Base-by-base conservation (phyloP, 768 basidiomycete genomes). In the Hypholoma sublateritium region DNA sequence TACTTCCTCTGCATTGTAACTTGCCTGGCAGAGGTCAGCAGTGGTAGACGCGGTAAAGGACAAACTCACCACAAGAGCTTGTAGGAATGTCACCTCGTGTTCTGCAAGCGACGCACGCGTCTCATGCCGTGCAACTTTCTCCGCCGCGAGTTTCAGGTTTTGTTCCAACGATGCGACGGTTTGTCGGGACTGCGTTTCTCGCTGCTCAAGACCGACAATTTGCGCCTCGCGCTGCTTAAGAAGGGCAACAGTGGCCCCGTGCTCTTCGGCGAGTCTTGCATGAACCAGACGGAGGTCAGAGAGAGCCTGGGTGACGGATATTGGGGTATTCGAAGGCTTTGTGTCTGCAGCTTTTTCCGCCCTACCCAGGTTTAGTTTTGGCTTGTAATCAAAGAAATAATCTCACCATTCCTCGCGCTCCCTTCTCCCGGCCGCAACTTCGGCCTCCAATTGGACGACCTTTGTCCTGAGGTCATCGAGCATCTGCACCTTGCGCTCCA, bases 241-340 rank as follows among this genome's bases (percentile, higher is more conserved):
- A 7, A 80, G 64, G 0, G 87, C 86, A 0, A 67, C 56, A 21
- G 77, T 83, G 0, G 81, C 74, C 1, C 89, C 89, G 28, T 88
- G 81, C 35, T 88, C 83, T 61, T 90, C 88, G 1, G 90, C 78
- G 0, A 91, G 72, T 7, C 75, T 76, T 0, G 87, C 87, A 57
- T 91, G 82, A 0, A 77, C 67, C 0, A 89, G 74, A 1, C 89
- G 86, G 4, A 91, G 78, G 4, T 73, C 67, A 0, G 88, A 78
- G 11, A 91, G 77, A 24, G 72, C 76, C 57, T 85, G 82, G 1
- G 84, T 80, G n/a, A 83, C 67, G 1, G 84, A 75, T 7, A 87
- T 70, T 1, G 85, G 78, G 0, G 80, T 77, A 44, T 76, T 70
- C 14, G 80, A 76, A 0, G 77, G 75, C 4, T 56, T 49, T 14